A percentile compares a stretch with the other conserved stretches of the same genome.
These are phyloP conservation scores for Penicillium verrucosum DNA, from an alignment of 2,329 filamentous ascomycete genomes.

Conservation along the genomic window DNA sequence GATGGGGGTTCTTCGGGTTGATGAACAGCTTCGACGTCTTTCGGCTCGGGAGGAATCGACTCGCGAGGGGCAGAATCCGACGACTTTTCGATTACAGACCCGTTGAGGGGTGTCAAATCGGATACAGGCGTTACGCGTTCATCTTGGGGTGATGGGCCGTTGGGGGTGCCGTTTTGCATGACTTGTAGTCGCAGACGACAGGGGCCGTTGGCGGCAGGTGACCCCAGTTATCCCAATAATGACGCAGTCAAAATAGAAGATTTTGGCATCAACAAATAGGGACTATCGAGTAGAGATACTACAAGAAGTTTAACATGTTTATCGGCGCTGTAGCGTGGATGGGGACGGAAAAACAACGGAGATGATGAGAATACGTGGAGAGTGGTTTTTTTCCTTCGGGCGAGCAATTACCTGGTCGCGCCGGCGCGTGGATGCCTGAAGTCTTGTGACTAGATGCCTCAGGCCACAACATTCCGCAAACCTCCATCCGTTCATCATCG, in stretches of 20 bases:
- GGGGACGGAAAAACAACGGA: constrained; percentile 32
- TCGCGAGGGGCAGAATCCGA: constrained; percentile 24
- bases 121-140: constrained; percentile 36
- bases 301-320: constrained; percentile 45
- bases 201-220: constrained; percentile 40
- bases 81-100: constrained; percentile 19
- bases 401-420: constrained; percentile 29
- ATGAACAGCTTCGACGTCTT: constrained; percentile 30
- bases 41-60: constrained; percentile 27
- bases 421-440: constrained; percentile 18
- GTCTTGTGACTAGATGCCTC: constrained; percentile 16
- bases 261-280: constrained; percentile 43
- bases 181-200: constrained; percentile 43
- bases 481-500: constrained; percentile 30
- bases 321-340: constrained; percentile 42
- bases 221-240: constrained; percentile 48
- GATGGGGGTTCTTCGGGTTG: constrained; percentile 41
- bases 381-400: constrained; percentile 42
- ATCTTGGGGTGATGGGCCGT: constrained; percentile 41
- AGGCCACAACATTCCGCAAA: constrained; percentile 22
- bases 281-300: constrained; percentile 29
- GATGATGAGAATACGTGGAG: constrained; percentile 36
- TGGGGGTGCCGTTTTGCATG: constrained; percentile 47
- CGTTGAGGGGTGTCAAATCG: constrained; percentile 23
- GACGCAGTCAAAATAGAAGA: constrained; percentile 33